Evolutionary conservation across 2,329 filamentous ascomycete species (phyloP).

Genomic region (Pseudogymnoascus sp.): DNA sequence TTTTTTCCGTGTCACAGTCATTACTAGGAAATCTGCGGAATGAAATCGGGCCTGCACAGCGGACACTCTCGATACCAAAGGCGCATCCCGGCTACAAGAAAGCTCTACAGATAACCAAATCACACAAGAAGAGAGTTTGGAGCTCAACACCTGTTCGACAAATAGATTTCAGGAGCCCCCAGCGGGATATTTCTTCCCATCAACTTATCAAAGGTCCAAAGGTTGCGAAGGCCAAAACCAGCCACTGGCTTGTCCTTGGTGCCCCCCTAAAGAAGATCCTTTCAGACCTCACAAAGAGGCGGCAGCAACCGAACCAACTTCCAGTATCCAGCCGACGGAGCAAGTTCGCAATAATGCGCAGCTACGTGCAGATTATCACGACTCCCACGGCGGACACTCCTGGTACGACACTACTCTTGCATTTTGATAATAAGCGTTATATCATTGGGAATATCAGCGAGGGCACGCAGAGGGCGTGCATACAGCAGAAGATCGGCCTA

Average conservation of each 20-base stretch:
- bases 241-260: not conserved
- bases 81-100: not conserved
- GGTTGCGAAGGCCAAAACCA: not conserved
- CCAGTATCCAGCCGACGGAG: not conserved
- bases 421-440: conserved; percentile 77
- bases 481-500: conserved; percentile 50
- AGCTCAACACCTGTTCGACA: not conserved
- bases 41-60: not conserved
- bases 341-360: conserved; percentile 49
- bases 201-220: not conserved
- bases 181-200: not conserved
- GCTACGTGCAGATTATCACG: conserved; percentile 64
- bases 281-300: not conserved
- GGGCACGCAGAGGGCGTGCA: conserved; percentile 69
- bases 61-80: not conserved
- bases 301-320: not conserved
- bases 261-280: not conserved
- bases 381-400: conserved; percentile 83
- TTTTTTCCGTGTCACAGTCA: not conserved
- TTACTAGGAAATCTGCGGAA: not conserved
- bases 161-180: not conserved
- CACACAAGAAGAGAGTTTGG: not conserved
- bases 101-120: not conserved
- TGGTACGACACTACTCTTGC: conserved; percentile 67
- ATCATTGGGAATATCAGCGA: conserved; percentile 76